A percentile compares a stretch with the other conserved stretches of the same genome.
Conservation (phyloP, 805 yeast species). For the Millerozyma acaciae region DNA sequence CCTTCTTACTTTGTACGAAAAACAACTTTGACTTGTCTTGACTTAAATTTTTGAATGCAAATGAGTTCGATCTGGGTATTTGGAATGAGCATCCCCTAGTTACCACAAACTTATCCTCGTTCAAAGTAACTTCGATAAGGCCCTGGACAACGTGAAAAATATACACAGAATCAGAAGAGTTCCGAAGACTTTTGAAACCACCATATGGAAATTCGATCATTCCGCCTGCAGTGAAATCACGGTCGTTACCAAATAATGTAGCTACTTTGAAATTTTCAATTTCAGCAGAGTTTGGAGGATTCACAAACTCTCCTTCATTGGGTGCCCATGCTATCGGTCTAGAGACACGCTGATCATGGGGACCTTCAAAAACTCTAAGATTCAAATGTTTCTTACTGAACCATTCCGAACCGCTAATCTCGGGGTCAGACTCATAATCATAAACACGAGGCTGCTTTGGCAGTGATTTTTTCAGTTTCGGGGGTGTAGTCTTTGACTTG, state of each 20-base stretch:
- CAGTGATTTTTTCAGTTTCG: constrained; percentile 8
- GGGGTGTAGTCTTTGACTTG: constrained; percentile 11
- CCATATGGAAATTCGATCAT: constrained; percentile 60
- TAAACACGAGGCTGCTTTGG: constrained; percentile 11
- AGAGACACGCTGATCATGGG: constrained; percentile 27
- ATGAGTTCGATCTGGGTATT: constrained; percentile 73
- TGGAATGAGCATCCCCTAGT: constrained; percentile 75
- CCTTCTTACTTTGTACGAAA: constrained; percentile 54
- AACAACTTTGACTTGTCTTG: constrained; percentile 57
- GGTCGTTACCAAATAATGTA: constrained; percentile 58
- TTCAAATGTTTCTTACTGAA: constrained; percentile 36
- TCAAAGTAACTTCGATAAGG: constrained; percentile 59
- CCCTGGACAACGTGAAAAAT: constrained; percentile 77
- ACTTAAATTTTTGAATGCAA: constrained; percentile 64
- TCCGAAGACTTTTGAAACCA: constrained; percentile 56
- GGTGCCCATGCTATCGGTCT: constrained; percentile 65
- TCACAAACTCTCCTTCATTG: constrained; percentile 41
- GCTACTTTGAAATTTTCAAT: constrained; percentile 55
- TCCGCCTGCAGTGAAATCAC: constrained; percentile 70
- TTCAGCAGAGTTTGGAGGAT: constrained; percentile 38
- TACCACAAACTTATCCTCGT: constrained; percentile 55
- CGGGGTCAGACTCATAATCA: constrained; percentile 37
- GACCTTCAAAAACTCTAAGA: constrained; percentile 48
- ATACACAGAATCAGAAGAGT: constrained; percentile 64
- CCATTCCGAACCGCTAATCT: constrained; percentile 53